These are phyloP conservation scores for Pontederia crassipes DNA, from an alignment of 176 grass and related monocot genomes.

Conservation along the genomic window DNA sequence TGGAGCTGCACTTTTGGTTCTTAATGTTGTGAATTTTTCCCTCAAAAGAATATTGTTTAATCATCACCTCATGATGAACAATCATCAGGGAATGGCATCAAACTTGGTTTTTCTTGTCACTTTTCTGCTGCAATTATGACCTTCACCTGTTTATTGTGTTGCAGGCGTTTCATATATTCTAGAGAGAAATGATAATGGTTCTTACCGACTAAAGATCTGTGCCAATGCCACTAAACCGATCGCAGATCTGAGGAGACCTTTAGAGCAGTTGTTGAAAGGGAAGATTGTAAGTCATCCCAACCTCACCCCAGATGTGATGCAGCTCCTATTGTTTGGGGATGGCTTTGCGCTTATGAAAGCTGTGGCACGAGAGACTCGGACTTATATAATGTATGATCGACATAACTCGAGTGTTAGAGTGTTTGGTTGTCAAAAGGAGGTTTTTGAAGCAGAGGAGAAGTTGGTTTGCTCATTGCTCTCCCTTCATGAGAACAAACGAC, in stretches of 20 bases:
- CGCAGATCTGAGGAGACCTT: constrained; percentile 65
- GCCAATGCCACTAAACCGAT: constrained; percentile 84
- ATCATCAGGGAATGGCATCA: no score
- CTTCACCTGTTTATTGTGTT: not conserved
- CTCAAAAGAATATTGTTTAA: no score
- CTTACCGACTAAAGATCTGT: constrained; percentile 45
- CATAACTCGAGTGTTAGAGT: constrained; percentile 60
- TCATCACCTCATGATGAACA: no score
- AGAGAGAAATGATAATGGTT: constrained; percentile 53
- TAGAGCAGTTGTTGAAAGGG: constrained; percentile 76
- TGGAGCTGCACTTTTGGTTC: no score
- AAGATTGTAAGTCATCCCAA: constrained; percentile 66
- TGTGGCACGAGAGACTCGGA: constrained; percentile 62
- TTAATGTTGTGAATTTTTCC: no score
- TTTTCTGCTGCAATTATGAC: not conserved
- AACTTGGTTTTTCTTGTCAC: no score
- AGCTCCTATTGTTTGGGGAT: constrained; percentile 55
- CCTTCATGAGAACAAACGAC: constrained; percentile 43
- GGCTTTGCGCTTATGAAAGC: constrained; percentile 44
- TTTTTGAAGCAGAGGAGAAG: constrained; percentile 46
- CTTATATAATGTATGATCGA: constrained; percentile 65
- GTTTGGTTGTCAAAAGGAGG: constrained; percentile 44
- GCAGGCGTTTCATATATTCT: constrained; percentile 69
- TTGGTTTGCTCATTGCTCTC: constrained; percentile 45
- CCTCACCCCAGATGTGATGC: constrained; percentile 41